A percentile compares a stretch with the other conserved stretches of the same genome.
Conservation (phyloP, 2,329 filamentous ascomycete species). For the Ilyonectria sp. region DNA sequence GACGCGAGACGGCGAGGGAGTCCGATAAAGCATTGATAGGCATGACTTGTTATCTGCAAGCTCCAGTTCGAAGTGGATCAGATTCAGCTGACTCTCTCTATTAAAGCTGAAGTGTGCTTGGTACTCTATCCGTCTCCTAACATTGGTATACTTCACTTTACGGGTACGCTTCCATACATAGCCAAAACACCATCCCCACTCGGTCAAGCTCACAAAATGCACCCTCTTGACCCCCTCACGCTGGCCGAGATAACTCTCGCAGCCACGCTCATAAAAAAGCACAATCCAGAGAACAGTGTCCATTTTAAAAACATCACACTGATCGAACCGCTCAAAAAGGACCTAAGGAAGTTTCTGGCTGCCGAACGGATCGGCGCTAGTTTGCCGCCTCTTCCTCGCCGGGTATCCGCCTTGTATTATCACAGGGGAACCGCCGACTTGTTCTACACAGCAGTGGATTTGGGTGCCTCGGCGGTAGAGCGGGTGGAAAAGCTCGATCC, state of each 20-base stretch:
- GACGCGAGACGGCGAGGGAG: background rate
- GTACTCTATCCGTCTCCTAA: background rate
- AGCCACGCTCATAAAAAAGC: background rate
- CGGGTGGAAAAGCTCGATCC: constrained; percentile 24
- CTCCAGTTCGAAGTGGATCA: background rate
- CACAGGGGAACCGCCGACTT: constrained; percentile 18
- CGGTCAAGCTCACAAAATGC: constrained; percentile 1
- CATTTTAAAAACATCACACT: constrained; percentile 35
- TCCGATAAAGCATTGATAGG: background rate
- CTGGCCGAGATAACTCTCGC: constrained; percentile 2
- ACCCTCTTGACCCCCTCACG: constrained; percentile 26
- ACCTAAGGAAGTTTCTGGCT: constrained; percentile 20
- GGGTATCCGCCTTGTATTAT: constrained; percentile 21
- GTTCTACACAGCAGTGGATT: constrained; percentile 7
- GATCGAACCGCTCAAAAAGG: constrained; percentile 31
- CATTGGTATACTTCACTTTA: background rate
- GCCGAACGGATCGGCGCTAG: constrained; percentile 15
- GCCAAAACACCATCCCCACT: no score
- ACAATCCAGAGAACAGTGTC: constrained; percentile 4
- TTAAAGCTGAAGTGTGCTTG: background rate
- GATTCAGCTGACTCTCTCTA: background rate
- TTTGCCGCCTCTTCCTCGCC: constrained; percentile 3
- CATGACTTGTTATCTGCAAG: background rate
- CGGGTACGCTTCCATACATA: background rate
- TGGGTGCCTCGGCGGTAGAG: constrained; percentile 2